These are phyloP conservation scores for Suillus luteus DNA, from an alignment of 768 basidiomycete species.

Conservation along the genomic window DNA sequence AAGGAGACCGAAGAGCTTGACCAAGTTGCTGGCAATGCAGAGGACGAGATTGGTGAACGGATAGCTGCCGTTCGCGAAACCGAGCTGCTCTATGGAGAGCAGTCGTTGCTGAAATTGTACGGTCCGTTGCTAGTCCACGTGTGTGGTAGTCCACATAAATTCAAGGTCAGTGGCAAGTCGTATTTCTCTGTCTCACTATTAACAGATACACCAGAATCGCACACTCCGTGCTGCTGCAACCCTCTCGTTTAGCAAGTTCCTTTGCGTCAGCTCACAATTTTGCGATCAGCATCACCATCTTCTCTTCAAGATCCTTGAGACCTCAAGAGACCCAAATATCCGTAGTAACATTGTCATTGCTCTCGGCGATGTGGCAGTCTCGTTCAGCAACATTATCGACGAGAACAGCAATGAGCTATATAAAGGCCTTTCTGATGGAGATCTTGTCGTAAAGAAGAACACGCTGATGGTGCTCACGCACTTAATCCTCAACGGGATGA, in stretches of 20 bases:
- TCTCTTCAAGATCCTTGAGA: slow-evolving; percentile 93
- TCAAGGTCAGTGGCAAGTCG: slow-evolving; percentile 60
- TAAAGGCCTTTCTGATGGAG: slow-evolving; percentile 85
- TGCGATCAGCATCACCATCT: slow-evolving; percentile 88
- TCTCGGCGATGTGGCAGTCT: slow-evolving; percentile 95
- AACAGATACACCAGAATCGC: slow-evolving; percentile 59
- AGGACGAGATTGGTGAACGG: slow-evolving; percentile 96
- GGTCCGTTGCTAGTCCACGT: slow-evolving; percentile 91
- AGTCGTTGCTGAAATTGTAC: slow-evolving; percentile 80
- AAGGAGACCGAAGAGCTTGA: slow-evolving; percentile 88
- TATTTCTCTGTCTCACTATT: slow-evolving; percentile 8
- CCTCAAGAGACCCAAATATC: slow-evolving; percentile 85
- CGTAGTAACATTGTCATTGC: slow-evolving; percentile 97
- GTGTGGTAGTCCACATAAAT: slow-evolving; percentile 86
- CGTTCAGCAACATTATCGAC: slow-evolving; percentile 96
- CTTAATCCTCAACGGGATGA: slow-evolving; percentile 97
- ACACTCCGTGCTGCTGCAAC: slow-evolving; percentile 86
- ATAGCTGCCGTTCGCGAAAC: slow-evolving; percentile 82
- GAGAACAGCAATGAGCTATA: slow-evolving; percentile 97
- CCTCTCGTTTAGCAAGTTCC: slow-evolving; percentile 91
- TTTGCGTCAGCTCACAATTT: slow-evolving; percentile 92
- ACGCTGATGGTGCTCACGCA: slow-evolving; percentile 98
- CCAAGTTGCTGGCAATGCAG: slow-evolving; percentile 95
- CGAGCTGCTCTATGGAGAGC: slow-evolving; percentile 82
- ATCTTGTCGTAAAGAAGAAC: slow-evolving; percentile 96